Evolutionary conservation across 441 rosid genomes (phyloP), one percentile per base, ranked within the genome.

Genomic region (Gossypium lobatum): DNA sequence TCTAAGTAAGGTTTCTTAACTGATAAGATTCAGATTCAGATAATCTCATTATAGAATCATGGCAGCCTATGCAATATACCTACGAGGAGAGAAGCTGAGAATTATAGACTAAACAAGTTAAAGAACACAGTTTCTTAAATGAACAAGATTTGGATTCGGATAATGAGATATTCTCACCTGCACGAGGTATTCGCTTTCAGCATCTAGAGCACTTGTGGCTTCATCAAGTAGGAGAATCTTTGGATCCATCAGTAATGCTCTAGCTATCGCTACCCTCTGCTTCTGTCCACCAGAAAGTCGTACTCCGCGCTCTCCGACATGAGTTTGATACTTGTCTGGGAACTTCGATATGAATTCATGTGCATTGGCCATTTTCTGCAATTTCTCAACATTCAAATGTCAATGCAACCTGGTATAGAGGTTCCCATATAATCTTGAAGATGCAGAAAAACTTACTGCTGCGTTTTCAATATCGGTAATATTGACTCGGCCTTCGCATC

Each of bases 291-390:
- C 97, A 2, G 97, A 93, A 34, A 93, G 91, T 71, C 97, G 87
- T 63, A 95, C 72, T 34, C 97, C 97, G 0, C 99, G 93, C 78
- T 95, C 97, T 67, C 97, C 99, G 0, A 90, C 97, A 17, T 73
- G 64, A 0, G 97, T 95, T 65, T 88, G 80, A 70, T 88, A 95
- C 72, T 91, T 91, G 21, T 93, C 97, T 0, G 97, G 97, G 72
- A 93, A 93, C 14, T 82, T 86, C 4, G 82, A 82, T 63, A 95
- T 85, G 84, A 95, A 95, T 10, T 90, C 96, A 2, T 95, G 91
- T 1, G 99, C 99, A 76, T 95, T 95, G 6, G 97, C 96, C 99
- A 93, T 91, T 88, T 87, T 95, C 99, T 95, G 88, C 85, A 80
- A 25, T 59, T 59, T 42, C 17, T 21, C 57, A 45, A 46, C 70